A percentile compares a stretch with the other conserved stretches of the same genome.
These are phyloP conservation scores for Thozetella sp. DNA, from an alignment of 495 filamentous ascomycete genomes.

Conservation along the genomic window DNA sequence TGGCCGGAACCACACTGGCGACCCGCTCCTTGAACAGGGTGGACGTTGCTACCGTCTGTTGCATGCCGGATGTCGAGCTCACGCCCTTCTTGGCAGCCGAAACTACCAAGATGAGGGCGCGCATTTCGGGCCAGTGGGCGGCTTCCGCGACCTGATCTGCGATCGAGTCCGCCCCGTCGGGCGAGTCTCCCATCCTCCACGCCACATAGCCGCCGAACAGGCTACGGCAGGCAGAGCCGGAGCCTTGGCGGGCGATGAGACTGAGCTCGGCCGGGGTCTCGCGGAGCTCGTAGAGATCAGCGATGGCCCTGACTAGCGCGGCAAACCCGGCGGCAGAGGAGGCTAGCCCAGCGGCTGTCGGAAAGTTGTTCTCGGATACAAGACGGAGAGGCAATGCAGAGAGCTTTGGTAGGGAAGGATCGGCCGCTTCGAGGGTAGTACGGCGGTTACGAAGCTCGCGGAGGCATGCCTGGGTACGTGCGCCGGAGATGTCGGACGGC, in stretches of 20 bases:
- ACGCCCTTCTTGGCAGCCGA: slow-evolving; percentile 95
- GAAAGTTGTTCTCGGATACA: slow-evolving; percentile 97
- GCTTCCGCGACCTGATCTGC: slow-evolving; percentile 86
- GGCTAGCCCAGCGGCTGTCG: slow-evolving; percentile 94
- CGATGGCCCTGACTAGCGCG: slow-evolving; percentile 89
- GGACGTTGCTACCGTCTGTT: slow-evolving; percentile 88
- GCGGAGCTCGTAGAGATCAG: slow-evolving; percentile 84
- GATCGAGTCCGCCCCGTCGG: slow-evolving; percentile 79
- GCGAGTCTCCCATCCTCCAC: slow-evolving; percentile 75
- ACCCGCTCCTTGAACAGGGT: slow-evolving; percentile 77
- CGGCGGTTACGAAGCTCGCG: slow-evolving; percentile 79
- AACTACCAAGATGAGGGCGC: slow-evolving; percentile 85
- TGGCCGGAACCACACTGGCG: slow-evolving; percentile 70
- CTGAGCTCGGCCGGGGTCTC: slow-evolving; percentile 78
- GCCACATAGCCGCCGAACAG: slow-evolving; percentile 95
- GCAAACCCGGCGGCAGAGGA: slow-evolving; percentile 94
- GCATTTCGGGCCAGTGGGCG: slow-evolving; percentile 93
- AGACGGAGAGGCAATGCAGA: slow-evolving; percentile 74
- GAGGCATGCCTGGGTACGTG: slow-evolving; percentile 90
- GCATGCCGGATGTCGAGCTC: slow-evolving; percentile 89
- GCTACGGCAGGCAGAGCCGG: slow-evolving; percentile 88
- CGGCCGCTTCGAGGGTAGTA: slow-evolving; percentile 66
- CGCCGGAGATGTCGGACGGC: slow-evolving; percentile 79
- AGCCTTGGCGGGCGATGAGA: slow-evolving; percentile 91
- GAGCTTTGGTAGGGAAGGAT: slow-evolving; percentile 76